Percentiles rank a stretch among this genome's conserved stretches.
phyloP scores from a whole-genome alignment of 441 rosid genomes.

The Populus tomentosa region DNA sequence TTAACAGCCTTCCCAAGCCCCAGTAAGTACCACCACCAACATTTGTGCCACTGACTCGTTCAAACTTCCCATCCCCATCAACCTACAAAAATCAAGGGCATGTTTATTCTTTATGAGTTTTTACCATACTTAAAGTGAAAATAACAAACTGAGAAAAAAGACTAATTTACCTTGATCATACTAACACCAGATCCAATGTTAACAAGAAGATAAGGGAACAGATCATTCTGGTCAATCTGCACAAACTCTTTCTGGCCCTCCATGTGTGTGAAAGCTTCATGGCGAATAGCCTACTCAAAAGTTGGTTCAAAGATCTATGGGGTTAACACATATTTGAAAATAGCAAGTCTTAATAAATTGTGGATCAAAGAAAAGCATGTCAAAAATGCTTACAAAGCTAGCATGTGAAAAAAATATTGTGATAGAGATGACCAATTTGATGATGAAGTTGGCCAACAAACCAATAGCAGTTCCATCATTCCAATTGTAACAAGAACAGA shows the following conservation, averaged over 20 bases:
- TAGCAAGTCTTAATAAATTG: neutral
- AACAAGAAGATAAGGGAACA: slow-evolving; percentile 98
- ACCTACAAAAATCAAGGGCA: slow-evolving; percentile 49
- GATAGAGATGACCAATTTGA: neutral
- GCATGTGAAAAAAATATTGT: neutral
- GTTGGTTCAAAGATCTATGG: slow-evolving; percentile 6
- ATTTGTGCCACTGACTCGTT: slow-evolving; percentile 98
- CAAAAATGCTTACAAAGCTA: neutral
- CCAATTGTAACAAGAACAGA: neutral
- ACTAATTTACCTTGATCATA: slow-evolving; percentile 75
- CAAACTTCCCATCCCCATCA: slow-evolving; percentile 96
- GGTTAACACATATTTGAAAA: neutral
- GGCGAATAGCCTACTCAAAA: slow-evolving; percentile 83
- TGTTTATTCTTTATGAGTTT: slow-evolving; percentile 4
- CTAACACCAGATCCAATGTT: slow-evolving; percentile 99
- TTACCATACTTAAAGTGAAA: slow-evolving; percentile 13
- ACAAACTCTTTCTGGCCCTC: slow-evolving; percentile 94
- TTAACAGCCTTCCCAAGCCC: slow-evolving; percentile 96
- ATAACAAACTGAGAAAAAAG: slow-evolving; percentile 8
- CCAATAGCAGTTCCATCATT: neutral
- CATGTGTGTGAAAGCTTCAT: slow-evolving; percentile 98
- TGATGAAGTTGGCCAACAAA: neutral
- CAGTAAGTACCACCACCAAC: slow-evolving; percentile 99
- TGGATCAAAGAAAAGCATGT: neutral
- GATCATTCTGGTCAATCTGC: slow-evolving; percentile 82